phyloP scores from a whole-genome alignment of 139 green algal genomes.

The Coelastrella sp. region DNA sequence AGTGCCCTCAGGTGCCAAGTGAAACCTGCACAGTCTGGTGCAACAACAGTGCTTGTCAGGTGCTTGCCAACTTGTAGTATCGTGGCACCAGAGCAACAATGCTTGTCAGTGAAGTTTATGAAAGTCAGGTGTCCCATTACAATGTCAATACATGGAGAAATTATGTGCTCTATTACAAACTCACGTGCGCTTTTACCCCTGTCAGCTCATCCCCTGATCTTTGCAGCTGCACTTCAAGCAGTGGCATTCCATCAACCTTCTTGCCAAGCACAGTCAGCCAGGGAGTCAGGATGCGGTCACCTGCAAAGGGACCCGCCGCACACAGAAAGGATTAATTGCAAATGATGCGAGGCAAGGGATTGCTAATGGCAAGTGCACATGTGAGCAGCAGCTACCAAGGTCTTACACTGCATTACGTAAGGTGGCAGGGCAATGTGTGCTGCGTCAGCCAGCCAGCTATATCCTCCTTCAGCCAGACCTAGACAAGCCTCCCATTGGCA shows the following conservation, averaged over 20 bases:
- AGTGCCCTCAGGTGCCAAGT: no score
- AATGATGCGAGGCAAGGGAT: neutral
- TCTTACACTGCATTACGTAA: neutral
- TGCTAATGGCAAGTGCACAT: neutral
- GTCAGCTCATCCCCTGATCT: conserved; percentile 66
- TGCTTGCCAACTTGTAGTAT: no score
- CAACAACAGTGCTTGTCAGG: no score
- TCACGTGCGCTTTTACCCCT: conserved; percentile 58
- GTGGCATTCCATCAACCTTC: conserved; percentile 57
- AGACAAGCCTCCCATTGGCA: no score
- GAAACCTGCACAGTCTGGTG: no score
- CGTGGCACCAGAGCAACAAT: no score
- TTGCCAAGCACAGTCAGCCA: conserved; percentile 77
- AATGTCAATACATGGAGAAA: neutral
- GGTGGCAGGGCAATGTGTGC: neutral
- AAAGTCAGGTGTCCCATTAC: no score
- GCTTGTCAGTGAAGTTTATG: no score
- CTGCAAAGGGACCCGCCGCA: conserved; percentile 18
- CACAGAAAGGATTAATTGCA: neutral
- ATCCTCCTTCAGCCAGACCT: neutral
- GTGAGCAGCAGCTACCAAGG: neutral
- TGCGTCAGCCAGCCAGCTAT: neutral
- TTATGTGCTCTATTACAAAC: neutral
- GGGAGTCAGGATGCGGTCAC: conserved; percentile 72
- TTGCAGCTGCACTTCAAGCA: conserved; percentile 70